Evolutionary conservation across 2,329 filamentous ascomycete species (phyloP), one percentile per base, ranked within the genome.

Genomic region (Fusarium mangiferae): DNA sequence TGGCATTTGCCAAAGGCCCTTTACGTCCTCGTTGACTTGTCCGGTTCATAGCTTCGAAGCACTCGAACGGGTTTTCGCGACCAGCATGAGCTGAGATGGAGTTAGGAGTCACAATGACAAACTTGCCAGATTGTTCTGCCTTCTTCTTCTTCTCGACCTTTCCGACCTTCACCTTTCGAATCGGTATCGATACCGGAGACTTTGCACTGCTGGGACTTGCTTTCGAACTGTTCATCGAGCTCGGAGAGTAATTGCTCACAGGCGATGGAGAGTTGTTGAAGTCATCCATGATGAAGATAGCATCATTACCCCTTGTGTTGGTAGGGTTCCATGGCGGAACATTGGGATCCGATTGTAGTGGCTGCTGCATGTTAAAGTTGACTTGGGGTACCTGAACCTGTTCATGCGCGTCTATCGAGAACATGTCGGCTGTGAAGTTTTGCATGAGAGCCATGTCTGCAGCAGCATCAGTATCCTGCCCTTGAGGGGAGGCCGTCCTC

Each of bases 21-120:
- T 90, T 90, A 58, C 88, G 84, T 5, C 88, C 88, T 62, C 87
- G 84, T 70, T 89, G 87, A 13, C 87, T 86, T 11, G 85, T 84
- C 30, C 86, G 83, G 56, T 72, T 42, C 81, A 87, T 83, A 22
- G 84, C 84, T 74, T 90, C 87, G 76, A 89, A 87, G 73, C 87
- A 89, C 66, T 90, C 87, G 67, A 85, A 90, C 4, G 85, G 84
- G 75, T 88, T 89, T 46, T 84, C 83, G 46, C 84, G 85, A 52
- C 86, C 86, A 24, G 84, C 83, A 60, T 86, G 84, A n/a, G 86
- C 85, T 72, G 82, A 85, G 78, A 89, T 88, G 30, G 86, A 85
- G 44, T 84, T 85, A 8, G 88, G 87, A 3, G 87, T 89, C 62
- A 90, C 84, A 66, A 90, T 87, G 75, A 89, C 84, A 76, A 90